phyloP scores from a whole-genome alignment of 495 filamentous ascomycete species.

The Xylaria palmicola region DNA sequence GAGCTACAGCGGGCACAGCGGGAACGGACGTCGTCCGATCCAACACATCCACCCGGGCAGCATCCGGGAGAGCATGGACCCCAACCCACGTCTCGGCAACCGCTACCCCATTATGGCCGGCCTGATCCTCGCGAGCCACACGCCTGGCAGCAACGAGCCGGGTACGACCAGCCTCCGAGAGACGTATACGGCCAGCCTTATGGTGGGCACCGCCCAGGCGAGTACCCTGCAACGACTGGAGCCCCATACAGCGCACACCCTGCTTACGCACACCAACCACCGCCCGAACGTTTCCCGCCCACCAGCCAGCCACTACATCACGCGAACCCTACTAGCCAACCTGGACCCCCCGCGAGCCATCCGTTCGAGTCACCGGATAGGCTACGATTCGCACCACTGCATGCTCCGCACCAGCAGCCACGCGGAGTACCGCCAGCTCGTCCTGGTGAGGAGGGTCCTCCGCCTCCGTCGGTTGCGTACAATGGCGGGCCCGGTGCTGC shows the following conservation, averaged over 20 bases:
- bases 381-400: constrained; percentile 40
- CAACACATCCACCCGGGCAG: constrained; percentile 23
- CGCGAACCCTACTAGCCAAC: constrained; percentile 39
- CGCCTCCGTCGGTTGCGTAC: constrained; percentile 47
- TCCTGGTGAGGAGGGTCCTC: constrained; percentile 37
- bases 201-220: constrained; percentile 37
- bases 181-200: constrained; percentile 42
- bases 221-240: constrained; percentile 41
- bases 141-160: constrained; percentile 39
- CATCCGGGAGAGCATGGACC: constrained; percentile 25
- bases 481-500: constrained; percentile 32
- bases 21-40: constrained; percentile 33
- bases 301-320: constrained; percentile 43
- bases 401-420: constrained; percentile 33
- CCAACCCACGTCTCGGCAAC: constrained; percentile 25
- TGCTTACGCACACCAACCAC: constrained; percentile 43
- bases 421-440: constrained; percentile 18
- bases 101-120: constrained; percentile 37
- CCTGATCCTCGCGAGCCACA: constrained; percentile 46
- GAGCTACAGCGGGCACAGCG: constrained; percentile 34
- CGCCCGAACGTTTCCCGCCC: constrained; percentile 47
- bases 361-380: constrained; percentile 52
- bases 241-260: constrained; percentile 47
- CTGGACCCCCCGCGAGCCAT: constrained; percentile 36
- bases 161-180: constrained; percentile 40